Base-by-base conservation (phyloP, 2,329 filamentous ascomycete genomes). In the Penicillium sclerotiorum region DNA sequence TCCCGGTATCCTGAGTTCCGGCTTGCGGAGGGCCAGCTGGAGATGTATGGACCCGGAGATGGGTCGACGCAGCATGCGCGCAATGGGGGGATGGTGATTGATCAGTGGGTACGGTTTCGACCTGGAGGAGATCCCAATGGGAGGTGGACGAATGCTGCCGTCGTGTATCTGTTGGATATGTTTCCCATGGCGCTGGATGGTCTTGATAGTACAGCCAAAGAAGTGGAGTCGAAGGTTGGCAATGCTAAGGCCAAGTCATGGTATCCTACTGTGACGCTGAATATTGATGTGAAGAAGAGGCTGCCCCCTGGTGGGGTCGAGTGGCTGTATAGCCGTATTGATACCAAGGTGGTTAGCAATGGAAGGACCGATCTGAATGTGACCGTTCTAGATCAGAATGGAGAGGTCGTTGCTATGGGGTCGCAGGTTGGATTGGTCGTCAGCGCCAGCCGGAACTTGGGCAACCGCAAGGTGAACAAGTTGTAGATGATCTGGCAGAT, bases 291-390 rank as follows among this genome's bases (percentile, higher is more conserved):
- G 32, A 94, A 93, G 75, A 89, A 87, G 65, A 68, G 78, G 6
- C 66, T 95, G 37, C 88, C 88, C 0, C 71, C 73, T 4, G 80
- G 82, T 35, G 89, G 89, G 0, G 82, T 83, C 1, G 84, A 89
- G 65, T 94, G 87, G 85, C 65, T 95, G 45, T 86, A 86, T 60
- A 75, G 85, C 33, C 77, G 88, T 25, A 77, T 86, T 11, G 77
- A 80, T 47, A 77, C 84, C 4, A 91, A 89, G 70, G 74, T 78
- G 67, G 81, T 92, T 35, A 79, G 77, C 57, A 85, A 90, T 56
- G 89, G 89, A 1, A 76, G 87, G 50, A 85, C 89, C 65, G 90
- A 95, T 73, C 63, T 91, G 38, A 87, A 93, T 56, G 77, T 93
- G 18, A 71, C 85, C 22, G 73, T 92, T 2, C 68, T 85, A 65